phyloP scores from a whole-genome alignment of 768 basidiomycete species.

The Dentipellis sp. region DNA sequence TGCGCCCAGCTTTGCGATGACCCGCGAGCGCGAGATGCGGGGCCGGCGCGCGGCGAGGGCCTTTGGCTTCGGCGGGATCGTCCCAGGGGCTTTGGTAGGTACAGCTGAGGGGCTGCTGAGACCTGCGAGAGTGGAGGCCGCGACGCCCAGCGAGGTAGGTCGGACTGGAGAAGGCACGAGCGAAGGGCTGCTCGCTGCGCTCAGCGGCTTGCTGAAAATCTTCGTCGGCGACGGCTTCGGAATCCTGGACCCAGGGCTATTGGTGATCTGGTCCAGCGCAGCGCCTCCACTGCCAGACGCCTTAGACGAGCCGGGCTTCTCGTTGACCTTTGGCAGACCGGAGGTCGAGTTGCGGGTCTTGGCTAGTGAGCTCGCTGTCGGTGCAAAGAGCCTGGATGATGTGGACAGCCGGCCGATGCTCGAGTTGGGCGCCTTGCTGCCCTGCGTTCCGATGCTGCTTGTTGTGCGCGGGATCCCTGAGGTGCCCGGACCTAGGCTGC shows the following conservation, averaged over 20 bases:
- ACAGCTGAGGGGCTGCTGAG: neutral
- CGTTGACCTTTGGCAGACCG: conserved; percentile 5
- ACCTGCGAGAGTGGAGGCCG: conserved; percentile 16
- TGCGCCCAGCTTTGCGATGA: conserved; percentile 56
- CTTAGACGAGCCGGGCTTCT: conserved; percentile 8
- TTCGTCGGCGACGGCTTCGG: conserved; percentile 18
- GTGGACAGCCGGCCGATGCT: conserved; percentile 10
- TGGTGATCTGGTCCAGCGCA: conserved; percentile 26
- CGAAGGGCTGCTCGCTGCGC: conserved; percentile 13
- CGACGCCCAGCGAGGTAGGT: conserved; percentile 21
- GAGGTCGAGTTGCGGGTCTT: conserved; percentile 6
- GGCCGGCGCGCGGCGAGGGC: conserved; percentile 46
- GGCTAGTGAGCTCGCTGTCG: conserved; percentile 18
- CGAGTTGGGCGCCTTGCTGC: conserved; percentile 7
- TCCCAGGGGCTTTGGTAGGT: conserved; percentile 4
- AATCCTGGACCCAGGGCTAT: conserved; percentile 18
- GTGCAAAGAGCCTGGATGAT: conserved; percentile 14
- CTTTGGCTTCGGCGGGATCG: conserved; percentile 21
- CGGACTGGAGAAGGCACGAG: conserved; percentile 12
- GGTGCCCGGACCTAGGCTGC: conserved; percentile 12
- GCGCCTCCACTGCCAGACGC: conserved; percentile 8
- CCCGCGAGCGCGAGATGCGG: conserved; percentile 60
- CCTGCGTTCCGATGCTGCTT: neutral
- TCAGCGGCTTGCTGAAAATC: conserved; percentile 49
- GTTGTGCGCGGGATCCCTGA: conserved; percentile 5